Evolutionary conservation across 768 basidiomycete species (phyloP).

Genomic region (Xerocomus potaroensis): DNA sequence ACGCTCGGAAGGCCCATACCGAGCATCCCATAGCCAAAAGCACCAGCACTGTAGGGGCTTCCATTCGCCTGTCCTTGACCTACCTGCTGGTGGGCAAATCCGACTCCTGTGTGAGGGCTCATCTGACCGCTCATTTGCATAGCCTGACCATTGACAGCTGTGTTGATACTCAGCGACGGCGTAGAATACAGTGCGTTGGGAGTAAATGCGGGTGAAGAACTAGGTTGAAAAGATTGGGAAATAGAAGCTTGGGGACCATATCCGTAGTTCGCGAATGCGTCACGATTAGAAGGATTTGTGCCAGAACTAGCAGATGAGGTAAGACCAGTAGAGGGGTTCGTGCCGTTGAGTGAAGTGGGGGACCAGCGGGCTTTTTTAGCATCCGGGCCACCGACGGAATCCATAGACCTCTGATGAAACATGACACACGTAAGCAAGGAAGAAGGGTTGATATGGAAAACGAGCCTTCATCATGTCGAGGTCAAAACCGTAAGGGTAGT

Average conservation of each 20-base stretch:
- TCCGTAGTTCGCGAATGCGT: slow-evolving; percentile 83
- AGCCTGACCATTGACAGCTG: slow-evolving; percentile 43
- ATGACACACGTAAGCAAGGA: slow-evolving; percentile 1
- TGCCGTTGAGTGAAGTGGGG: slow-evolving; percentile 48
- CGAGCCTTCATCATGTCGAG: slow-evolving; percentile 91
- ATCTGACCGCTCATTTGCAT: slow-evolving; percentile 51
- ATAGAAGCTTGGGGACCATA: slow-evolving; percentile 74
- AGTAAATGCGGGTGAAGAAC: slow-evolving; percentile 45
- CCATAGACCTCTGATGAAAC: slow-evolving; percentile 71
- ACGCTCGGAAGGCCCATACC: slow-evolving; percentile 77
- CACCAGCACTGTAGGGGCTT: slow-evolving; percentile 48
- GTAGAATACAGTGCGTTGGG: slow-evolving; percentile 69
- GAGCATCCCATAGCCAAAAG: slow-evolving; percentile 67
- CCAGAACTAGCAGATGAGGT: slow-evolving; percentile 35
- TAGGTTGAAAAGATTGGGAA: slow-evolving; percentile 47
- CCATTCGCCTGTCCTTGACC: slow-evolving; percentile 41
- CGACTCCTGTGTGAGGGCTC: slow-evolving; percentile 62
- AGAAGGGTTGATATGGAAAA: slow-evolving; percentile 1
- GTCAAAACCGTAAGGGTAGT: slow-evolving; percentile 76
- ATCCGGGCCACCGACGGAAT: slow-evolving; percentile 75
- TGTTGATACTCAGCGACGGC: slow-evolving; percentile 65
- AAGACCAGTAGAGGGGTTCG: slow-evolving; percentile 35
- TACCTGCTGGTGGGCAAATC: slow-evolving; percentile 44
- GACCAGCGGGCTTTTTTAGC: slow-evolving; percentile 91
- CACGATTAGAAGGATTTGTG: slow-evolving; percentile 43